Conservation (phyloP, 202 grass and related monocot species). For the Schoenoplectus tabernaemontani region DNA sequence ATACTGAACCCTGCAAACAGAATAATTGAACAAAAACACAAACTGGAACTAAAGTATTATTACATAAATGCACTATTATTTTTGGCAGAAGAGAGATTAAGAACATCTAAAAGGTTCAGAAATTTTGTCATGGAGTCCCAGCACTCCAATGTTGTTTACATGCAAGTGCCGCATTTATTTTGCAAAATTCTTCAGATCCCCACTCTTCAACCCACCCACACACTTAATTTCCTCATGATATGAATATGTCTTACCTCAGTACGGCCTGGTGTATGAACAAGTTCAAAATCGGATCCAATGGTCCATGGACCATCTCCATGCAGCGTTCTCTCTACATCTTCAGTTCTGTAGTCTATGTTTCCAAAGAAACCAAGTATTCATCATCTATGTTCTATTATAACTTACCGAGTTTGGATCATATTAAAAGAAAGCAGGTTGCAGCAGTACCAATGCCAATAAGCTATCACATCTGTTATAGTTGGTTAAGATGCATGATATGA, state of each 20-base stretch:
- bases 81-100: not conserved
- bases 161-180: not conserved
- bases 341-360: conserved; percentile 46
- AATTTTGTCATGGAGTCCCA: not conserved
- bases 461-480: not conserved
- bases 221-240: not conserved
- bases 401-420: conserved; percentile 9
- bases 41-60: not conserved
- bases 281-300: conserved; percentile 55
- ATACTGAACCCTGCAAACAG: conserved; percentile 72
- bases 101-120: not conserved
- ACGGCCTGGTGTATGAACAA: conserved; percentile 82
- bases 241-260: conserved; percentile 46
- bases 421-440: not conserved
- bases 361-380: not conserved
- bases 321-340: conserved; percentile 55
- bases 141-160: not conserved
- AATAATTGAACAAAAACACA: not conserved
- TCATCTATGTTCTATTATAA: not conserved
- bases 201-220: not conserved
- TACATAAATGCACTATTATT: not conserved
- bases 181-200: not conserved
- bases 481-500: not conserved
- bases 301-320: conserved; percentile 71
- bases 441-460: not conserved